phyloP scores from a whole-genome alignment of 192 early-diverging fungal genomes.

The Obelidium mucronatum region DNA sequence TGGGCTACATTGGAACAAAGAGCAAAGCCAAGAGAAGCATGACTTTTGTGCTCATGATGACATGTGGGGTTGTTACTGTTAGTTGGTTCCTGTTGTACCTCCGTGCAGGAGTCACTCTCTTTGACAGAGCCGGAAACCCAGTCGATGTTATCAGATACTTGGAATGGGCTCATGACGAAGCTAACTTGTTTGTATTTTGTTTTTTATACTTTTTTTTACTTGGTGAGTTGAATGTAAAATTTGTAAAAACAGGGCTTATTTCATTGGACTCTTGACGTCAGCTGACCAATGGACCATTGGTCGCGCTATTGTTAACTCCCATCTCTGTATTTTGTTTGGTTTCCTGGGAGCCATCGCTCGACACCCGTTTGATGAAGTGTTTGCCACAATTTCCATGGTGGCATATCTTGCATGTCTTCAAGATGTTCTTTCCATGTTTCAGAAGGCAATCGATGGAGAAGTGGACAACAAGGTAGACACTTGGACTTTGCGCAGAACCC shows the following conservation, averaged over 20 bases:
- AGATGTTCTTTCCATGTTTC: slow-evolving; percentile 31
- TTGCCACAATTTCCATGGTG: slow-evolving; percentile 3
- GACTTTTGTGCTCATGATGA: slow-evolving; percentile 18
- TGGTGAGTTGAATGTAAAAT: not conserved
- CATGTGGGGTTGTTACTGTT: slow-evolving; percentile 12
- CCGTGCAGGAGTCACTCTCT: slow-evolving; percentile 27
- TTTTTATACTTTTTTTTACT: not conserved
- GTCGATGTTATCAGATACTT: slow-evolving; percentile 28
- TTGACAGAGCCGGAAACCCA: slow-evolving; percentile 20
- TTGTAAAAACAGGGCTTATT: slow-evolving; percentile 26
- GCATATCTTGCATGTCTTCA: slow-evolving; percentile 3
- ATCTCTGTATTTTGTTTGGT: slow-evolving; percentile 20
- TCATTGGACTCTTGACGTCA: slow-evolving; percentile 20
- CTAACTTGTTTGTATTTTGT: slow-evolving; percentile 23
- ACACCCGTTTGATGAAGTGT: slow-evolving; percentile 38
- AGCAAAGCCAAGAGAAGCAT: slow-evolving; percentile 28
- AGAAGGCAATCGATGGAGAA: slow-evolving; percentile 40
- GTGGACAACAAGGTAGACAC: slow-evolving; percentile 28
- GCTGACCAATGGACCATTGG: slow-evolving; percentile 20
- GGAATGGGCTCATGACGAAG: slow-evolving; percentile 42
- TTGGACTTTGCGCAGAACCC: slow-evolving; percentile 31
- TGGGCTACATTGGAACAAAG: slow-evolving; percentile 35
- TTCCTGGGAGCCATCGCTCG: slow-evolving; percentile 31
- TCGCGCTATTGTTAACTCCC: slow-evolving; percentile 14
- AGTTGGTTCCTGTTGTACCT: slow-evolving; percentile 33